Conservation (phyloP, 148 eudicot genomes). For the Fagopyrum tataricum region DNA sequence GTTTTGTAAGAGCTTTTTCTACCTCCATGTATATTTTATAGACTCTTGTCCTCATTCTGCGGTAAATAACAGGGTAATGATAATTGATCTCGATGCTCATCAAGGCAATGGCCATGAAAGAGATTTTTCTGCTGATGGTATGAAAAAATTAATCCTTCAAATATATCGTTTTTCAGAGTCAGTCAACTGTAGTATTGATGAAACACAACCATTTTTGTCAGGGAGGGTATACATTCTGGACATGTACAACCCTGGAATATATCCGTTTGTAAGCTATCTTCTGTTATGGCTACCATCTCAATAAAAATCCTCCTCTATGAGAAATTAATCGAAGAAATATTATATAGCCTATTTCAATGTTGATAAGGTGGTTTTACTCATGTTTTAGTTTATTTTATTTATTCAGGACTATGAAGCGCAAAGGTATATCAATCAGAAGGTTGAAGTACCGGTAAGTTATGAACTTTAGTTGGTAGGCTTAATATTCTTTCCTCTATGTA, state of each 20-base stretch:
- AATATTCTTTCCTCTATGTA: neutral
- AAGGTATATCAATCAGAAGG: constrained; percentile 60
- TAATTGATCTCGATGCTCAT: constrained; percentile 98
- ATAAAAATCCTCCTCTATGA: no score
- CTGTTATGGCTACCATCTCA: neutral
- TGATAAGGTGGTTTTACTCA: neutral
- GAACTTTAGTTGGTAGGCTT: neutral
- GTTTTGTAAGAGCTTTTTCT: neutral
- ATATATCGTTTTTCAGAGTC: neutral
- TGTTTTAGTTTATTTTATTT: neutral
- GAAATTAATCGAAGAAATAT: neutral
- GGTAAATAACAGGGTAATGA: constrained; percentile 59
- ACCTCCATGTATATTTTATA: neutral
- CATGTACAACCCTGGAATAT: constrained; percentile 76
- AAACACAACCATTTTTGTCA: constrained; percentile 18
- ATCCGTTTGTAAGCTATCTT: constrained; percentile 67
- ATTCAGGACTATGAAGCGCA: constrained; percentile 68
- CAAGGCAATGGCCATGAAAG: constrained; percentile 97
- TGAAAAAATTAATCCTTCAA: constrained; percentile 13
- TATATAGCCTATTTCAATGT: neutral
- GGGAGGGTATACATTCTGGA: constrained; percentile 91
- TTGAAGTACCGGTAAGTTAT: constrained; percentile 67
- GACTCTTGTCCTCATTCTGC: constrained; percentile 12
- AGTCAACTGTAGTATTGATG: neutral
- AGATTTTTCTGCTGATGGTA: constrained; percentile 79